phyloP scores from a whole-genome alignment of 2,329 filamentous ascomycete genomes.

The Phialophora tarda region DNA sequence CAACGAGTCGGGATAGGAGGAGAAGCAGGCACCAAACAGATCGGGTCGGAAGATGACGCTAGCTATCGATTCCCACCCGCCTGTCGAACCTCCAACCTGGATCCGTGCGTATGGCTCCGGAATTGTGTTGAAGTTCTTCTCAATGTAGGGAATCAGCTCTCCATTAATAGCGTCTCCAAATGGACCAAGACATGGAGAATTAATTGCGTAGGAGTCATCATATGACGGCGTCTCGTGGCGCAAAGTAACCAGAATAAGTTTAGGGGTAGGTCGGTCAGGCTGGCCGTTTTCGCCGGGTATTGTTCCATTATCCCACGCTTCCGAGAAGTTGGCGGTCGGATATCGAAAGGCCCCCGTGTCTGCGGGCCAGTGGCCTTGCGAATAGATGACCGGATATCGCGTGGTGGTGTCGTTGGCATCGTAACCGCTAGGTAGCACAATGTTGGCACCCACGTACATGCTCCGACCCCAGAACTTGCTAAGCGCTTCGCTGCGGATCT shows the following conservation, averaged over 20 bases:
- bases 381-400: slow-evolving; percentile 29
- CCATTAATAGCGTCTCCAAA: slow-evolving; percentile 13
- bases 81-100: slow-evolving; percentile 27
- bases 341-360: slow-evolving; percentile 18
- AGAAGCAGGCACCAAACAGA: slow-evolving; percentile 27
- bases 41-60: slow-evolving; percentile 27
- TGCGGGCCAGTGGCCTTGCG: slow-evolving; percentile 27
- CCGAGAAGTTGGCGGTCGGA: slow-evolving; percentile 26
- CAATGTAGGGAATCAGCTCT: slow-evolving; percentile 27
- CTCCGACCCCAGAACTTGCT: slow-evolving; percentile 28
- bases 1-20: slow-evolving; percentile 25
- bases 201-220: background rate
- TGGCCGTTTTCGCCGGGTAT: slow-evolving; percentile 10
- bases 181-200: background rate
- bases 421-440: slow-evolving; percentile 23
- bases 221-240: background rate
- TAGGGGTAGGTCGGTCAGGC: slow-evolving; percentile 17
- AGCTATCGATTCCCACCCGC: slow-evolving; percentile 26
- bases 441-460: slow-evolving; percentile 30
- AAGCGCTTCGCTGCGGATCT: slow-evolving; percentile 28
- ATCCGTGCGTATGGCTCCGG: slow-evolving; percentile 27
- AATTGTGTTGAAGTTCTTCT: slow-evolving; percentile 26
- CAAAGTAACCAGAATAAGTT: background rate
- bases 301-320: slow-evolving; percentile 23
- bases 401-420: slow-evolving; percentile 22